These are phyloP conservation scores for Wallacemonas sp. DNA, from an alignment of 208 protist species.

Conservation along the genomic window DNA sequence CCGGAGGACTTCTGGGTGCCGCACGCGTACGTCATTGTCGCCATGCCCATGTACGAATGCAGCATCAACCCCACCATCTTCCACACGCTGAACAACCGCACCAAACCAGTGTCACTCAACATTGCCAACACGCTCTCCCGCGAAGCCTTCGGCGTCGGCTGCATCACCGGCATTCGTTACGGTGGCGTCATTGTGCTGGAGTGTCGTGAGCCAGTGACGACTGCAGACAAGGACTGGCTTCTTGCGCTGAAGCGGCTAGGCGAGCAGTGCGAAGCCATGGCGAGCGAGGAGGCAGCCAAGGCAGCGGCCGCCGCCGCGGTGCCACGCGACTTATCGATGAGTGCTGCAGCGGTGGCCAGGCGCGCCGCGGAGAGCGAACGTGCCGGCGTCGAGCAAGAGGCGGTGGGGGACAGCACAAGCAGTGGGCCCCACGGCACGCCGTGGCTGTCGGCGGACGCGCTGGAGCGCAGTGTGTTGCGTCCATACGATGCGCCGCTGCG, in stretches of 20 bases:
- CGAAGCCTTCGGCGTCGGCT: slow-evolving; percentile 51
- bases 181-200: slow-evolving; percentile 60
- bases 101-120: slow-evolving; percentile 56
- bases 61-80: slow-evolving; percentile 44
- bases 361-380: neutral
- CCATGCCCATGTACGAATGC: slow-evolving; percentile 64
- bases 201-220: slow-evolving; percentile 40
- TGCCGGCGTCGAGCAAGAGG: neutral
- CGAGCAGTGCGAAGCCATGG: slow-evolving; percentile 2
- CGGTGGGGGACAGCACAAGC: neutral
- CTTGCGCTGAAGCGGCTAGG: slow-evolving; percentile 20
- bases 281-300: neutral
- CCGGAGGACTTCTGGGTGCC: slow-evolving; percentile 44
- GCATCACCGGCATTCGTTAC: slow-evolving; percentile 55
- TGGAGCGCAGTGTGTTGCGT: neutral
- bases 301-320: neutral
- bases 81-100: slow-evolving; percentile 27
- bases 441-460: neutral
- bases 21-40: slow-evolving; percentile 54
- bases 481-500: neutral
- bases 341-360: neutral
- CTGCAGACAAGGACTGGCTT: slow-evolving; percentile 38
- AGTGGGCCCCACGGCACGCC: neutral
- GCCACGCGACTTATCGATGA: neutral
- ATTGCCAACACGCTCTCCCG: slow-evolving; percentile 34